Conservation (phyloP, 495 filamentous ascomycete species). For the Oidiodendron maius region DNA sequence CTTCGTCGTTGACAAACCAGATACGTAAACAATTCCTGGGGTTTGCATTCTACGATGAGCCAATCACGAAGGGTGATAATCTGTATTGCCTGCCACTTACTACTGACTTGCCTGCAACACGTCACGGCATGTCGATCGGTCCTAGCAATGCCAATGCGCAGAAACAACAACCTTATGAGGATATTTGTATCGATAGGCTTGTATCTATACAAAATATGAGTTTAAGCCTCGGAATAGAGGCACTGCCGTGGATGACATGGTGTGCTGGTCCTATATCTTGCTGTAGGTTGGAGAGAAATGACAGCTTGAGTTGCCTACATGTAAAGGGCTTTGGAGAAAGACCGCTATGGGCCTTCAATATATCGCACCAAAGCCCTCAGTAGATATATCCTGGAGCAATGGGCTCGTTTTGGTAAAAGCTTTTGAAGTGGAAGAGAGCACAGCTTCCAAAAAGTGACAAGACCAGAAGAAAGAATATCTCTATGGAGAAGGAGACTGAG, state of each 20-base stretch:
- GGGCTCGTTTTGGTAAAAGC: too few relatives aligned
- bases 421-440: too few relatives aligned
- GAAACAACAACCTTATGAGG: neutral
- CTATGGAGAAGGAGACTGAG: too few relatives aligned
- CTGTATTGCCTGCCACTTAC: slow-evolving; percentile 1
- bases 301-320: neutral
- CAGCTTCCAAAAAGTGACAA: too few relatives aligned
- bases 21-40: too few relatives aligned
- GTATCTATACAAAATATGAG: neutral
- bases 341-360: too few relatives aligned
- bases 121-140: neutral
- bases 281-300: neutral
- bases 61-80: neutral
- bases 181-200: neutral
- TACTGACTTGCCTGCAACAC: neutral
- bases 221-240: neutral
- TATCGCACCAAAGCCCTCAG: too few relatives aligned
- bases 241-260: neutral
- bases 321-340: too few relatives aligned
- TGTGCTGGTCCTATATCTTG: neutral
- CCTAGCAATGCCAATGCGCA: neutral
- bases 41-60: neutral
- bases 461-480: too few relatives aligned
- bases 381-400: too few relatives aligned
- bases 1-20: too few relatives aligned